phyloP scores from a whole-genome alignment of 257 asterid species.

The Jacaranda mimosifolia region DNA sequence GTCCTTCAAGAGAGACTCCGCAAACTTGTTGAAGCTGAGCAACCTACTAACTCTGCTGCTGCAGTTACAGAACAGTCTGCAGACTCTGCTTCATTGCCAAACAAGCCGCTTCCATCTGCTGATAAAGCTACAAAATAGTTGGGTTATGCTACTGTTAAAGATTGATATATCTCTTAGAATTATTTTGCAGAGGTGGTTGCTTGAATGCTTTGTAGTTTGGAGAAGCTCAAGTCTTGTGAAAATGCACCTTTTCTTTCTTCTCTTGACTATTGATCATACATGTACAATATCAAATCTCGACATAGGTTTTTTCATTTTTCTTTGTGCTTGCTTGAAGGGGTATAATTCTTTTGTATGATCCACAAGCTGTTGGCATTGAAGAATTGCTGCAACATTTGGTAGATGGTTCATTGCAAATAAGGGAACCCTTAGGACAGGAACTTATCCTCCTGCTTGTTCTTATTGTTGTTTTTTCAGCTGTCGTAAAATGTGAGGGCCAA shows the following conservation, averaged over 20 bases:
- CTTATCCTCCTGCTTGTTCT: background rate
- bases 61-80: slow-evolving; percentile 27
- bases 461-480: background rate
- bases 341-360: background rate
- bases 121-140: slow-evolving; percentile 40
- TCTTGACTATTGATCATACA: background rate
- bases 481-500: background rate
- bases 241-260: background rate
- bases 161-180: background rate
- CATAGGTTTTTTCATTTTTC: background rate
- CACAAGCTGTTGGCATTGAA: background rate
- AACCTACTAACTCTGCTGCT: slow-evolving; percentile 42
- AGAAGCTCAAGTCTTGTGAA: slow-evolving; percentile 22
- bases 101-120: slow-evolving; percentile 44
- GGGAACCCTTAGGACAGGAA: background rate
- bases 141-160: slow-evolving; percentile 15
- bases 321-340: background rate
- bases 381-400: background rate
- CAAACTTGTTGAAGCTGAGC: slow-evolving; percentile 59
- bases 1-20: slow-evolving; percentile 74
- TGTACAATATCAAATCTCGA: slow-evolving; percentile 1
- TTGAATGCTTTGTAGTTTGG: slow-evolving; percentile 20
- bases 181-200: background rate
- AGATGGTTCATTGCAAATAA: background rate
- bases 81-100: slow-evolving; percentile 35